Conservation (phyloP, 768 basidiomycete species). For the Hysterangium stoloniferum region DNA sequence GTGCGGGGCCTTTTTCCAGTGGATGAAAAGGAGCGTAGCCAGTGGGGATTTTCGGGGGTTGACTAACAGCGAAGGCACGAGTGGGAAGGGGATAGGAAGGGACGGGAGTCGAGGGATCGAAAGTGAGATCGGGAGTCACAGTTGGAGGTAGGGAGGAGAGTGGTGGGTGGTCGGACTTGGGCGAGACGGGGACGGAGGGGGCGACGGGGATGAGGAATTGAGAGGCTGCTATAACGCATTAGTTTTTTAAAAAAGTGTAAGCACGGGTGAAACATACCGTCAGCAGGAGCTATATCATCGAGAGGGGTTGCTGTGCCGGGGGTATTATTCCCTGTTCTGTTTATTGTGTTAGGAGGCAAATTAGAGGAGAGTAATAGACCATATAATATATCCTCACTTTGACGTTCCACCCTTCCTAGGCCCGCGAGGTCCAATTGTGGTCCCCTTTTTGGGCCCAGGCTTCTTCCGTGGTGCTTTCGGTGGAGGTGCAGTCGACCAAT, state of each 20-base stretch:
- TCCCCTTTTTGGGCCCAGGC: slow-evolving; percentile 39
- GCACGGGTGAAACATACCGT: background rate
- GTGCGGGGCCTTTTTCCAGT: slow-evolving; percentile 56
- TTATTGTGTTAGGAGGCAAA: background rate
- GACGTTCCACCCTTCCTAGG: slow-evolving; percentile 6
- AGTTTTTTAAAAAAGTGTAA: background rate
- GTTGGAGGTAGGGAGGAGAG: slow-evolving; percentile 17
- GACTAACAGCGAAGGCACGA: slow-evolving; percentile 79
- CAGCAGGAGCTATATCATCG: slow-evolving; percentile 2
- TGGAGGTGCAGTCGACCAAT: slow-evolving; percentile 31
- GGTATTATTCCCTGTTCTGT: slow-evolving; percentile 6
- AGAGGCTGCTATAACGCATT: background rate
- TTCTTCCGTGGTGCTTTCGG: slow-evolving; percentile 41
- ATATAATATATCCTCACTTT: slow-evolving; percentile 2
- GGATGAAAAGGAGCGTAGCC: slow-evolving; percentile 63
- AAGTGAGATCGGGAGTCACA: slow-evolving; percentile 48
- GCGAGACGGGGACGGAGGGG: slow-evolving; percentile 8
- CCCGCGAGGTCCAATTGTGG: slow-evolving; percentile 18
- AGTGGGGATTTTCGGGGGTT: slow-evolving; percentile 64
- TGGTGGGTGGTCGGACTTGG: slow-evolving; percentile 3
- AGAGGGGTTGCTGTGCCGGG: slow-evolving; percentile 1
- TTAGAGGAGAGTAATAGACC: background rate
- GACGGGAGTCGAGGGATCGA: slow-evolving; percentile 35
- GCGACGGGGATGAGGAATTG: slow-evolving; percentile 5
- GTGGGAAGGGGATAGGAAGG: slow-evolving; percentile 73